phyloP scores from a whole-genome alignment of 345 rosid species.

The Psidium guajava region DNA sequence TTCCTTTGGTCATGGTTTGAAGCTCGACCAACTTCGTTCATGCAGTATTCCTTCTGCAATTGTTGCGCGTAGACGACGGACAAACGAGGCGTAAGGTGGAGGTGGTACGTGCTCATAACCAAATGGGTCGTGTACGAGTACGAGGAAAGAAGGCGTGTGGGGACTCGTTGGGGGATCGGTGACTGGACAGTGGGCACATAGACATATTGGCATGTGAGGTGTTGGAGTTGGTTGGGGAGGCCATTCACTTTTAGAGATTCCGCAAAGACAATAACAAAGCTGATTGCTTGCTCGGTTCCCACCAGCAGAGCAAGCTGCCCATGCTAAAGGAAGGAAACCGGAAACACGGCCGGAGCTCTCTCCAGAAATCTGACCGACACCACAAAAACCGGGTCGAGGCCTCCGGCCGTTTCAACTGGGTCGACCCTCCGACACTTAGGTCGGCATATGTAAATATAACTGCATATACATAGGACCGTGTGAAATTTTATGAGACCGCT shows the following conservation, averaged over 20 bases:
- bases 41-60: not conserved
- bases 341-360: not conserved
- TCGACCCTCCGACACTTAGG: too few species aligned
- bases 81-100: not conserved
- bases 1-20: not conserved
- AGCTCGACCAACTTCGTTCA: not conserved
- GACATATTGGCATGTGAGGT: too few species aligned
- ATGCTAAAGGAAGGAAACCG: not conserved
- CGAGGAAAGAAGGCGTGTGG: not conserved
- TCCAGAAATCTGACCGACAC: not conserved
- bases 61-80: not conserved
- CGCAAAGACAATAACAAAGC: too few species aligned
- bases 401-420: not conserved
- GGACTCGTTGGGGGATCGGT: not conserved
- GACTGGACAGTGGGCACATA: too few species aligned
- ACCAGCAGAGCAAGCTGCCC: not conserved
- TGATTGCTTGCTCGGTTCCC: too few species aligned
- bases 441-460: not conserved
- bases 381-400: not conserved
- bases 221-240: too few species aligned
- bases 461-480: not conserved
- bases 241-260: too few species aligned
- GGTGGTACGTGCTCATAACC: not conserved
- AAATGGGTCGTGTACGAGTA: not conserved
- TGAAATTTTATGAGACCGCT: too few species aligned